These are phyloP conservation scores for Kazachstania taianensis DNA, from an alignment of 805 yeast genomes.

Conservation along the genomic window DNA sequence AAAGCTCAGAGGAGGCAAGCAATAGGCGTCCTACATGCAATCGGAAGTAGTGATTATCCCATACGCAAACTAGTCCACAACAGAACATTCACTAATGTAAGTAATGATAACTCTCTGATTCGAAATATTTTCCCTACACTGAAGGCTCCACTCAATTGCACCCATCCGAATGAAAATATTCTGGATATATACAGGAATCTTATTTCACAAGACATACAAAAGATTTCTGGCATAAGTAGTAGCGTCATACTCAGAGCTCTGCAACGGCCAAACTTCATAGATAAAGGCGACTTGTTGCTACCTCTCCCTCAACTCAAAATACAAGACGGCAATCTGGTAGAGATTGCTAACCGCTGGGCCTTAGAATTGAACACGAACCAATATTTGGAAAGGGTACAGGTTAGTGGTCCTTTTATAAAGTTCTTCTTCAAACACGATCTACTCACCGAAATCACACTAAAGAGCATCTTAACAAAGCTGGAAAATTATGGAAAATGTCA, in stretches of 20 bases:
- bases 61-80: no score
- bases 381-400: slow-evolving; percentile 57
- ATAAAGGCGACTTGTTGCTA: slow-evolving; percentile 84
- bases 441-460: slow-evolving; percentile 57
- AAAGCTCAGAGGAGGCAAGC: no score
- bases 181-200: slow-evolving; percentile 25
- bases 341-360: slow-evolving; percentile 66
- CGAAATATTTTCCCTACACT: no score
- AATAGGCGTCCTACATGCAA: no score
- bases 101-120: no score
- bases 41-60: no score
- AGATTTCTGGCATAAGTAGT: slow-evolving; percentile 62
- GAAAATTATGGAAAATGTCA: slow-evolving; percentile 63
- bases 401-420: slow-evolving; percentile 87
- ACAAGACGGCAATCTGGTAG: no score
- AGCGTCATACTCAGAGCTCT: slow-evolving; percentile 69
- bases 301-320: slow-evolving; percentile 86
- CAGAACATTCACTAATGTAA: no score
- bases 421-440: slow-evolving; percentile 67
- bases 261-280: slow-evolving; percentile 77
- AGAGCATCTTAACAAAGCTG: slow-evolving; percentile 53
- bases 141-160: no score
- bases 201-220: slow-evolving; percentile 44
- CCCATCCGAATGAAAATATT: no score
- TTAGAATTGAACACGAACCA: slow-evolving; percentile 61